Percentiles rank a stretch among this genome's conserved stretches.
Evolutionary conservation across 495 filamentous ascomycete species (phyloP).

Genomic region (Cladorrhinum samala): DNA sequence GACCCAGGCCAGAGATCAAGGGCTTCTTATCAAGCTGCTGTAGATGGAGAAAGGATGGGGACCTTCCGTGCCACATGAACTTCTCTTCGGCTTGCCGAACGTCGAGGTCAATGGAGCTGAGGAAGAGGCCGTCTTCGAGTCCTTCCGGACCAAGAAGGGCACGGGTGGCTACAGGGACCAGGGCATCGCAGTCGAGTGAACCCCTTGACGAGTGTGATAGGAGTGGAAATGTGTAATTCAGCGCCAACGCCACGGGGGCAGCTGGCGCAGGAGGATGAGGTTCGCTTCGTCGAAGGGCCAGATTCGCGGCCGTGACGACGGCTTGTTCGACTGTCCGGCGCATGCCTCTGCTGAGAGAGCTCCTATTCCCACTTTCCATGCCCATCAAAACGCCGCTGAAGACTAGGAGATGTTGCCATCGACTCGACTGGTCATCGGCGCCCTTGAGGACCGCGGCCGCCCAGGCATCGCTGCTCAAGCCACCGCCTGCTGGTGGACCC

Average conservation of each 20-base stretch:
- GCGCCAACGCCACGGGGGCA: slow-evolving; percentile 59
- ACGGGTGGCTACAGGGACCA: slow-evolving; percentile 65
- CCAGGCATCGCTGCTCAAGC: slow-evolving; percentile 67
- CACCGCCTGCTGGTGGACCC: slow-evolving; percentile 39
- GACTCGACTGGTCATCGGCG: slow-evolving; percentile 71
- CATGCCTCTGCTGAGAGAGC: slow-evolving; percentile 55
- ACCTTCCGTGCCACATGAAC: slow-evolving; percentile 64
- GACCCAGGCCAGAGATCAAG: slow-evolving; percentile 69
- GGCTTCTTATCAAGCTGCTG: slow-evolving; percentile 58
- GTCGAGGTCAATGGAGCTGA: slow-evolving; percentile 71
- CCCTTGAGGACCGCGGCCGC: slow-evolving; percentile 74
- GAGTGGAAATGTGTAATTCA: slow-evolving; percentile 73
- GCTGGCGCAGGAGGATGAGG: slow-evolving; percentile 48
- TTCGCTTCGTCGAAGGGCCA: slow-evolving; percentile 47
- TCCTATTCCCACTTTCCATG: slow-evolving; percentile 62
- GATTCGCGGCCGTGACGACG: slow-evolving; percentile 70
- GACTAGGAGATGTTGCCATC: slow-evolving; percentile 84
- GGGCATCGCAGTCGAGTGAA: slow-evolving; percentile 63
- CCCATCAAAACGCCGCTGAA: slow-evolving; percentile 78
- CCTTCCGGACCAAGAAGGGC: slow-evolving; percentile 65
- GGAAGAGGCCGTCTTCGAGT: slow-evolving; percentile 74
- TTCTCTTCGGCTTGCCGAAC: slow-evolving; percentile 57
- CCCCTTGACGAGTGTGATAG: slow-evolving; percentile 54
- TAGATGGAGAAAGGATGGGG: slow-evolving; percentile 52
- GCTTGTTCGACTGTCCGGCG: slow-evolving; percentile 69